A percentile compares a stretch with the other conserved stretches of the same genome.
phyloP scores from a whole-genome alignment of 2,329 filamentous ascomycete species.

The Trichoderma polysporum region DNA sequence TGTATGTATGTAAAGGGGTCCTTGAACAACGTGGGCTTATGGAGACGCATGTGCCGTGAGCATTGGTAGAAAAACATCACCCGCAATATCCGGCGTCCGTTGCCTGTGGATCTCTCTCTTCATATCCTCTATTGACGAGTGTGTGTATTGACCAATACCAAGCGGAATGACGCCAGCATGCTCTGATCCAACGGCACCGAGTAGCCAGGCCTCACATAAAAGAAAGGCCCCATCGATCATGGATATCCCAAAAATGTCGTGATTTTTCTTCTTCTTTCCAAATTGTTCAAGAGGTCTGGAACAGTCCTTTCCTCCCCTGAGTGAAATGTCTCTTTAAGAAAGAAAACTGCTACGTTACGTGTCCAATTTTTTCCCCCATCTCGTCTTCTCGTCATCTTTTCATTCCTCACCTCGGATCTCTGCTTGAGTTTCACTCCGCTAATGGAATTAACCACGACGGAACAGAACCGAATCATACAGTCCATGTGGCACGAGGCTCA shows the following conservation, averaged over 20 bases:
- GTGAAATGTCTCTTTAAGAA: neutral
- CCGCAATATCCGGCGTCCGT: too few species aligned
- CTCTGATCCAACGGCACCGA: neutral
- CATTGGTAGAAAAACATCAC: too few species aligned
- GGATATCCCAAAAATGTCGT: neutral
- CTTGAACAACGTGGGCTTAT: too few species aligned
- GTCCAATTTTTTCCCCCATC: neutral
- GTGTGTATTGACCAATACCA: neutral
- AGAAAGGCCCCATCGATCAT: neutral
- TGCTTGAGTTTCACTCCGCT: neutral
- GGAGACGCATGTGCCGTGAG: too few species aligned
- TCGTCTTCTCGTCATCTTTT: neutral
- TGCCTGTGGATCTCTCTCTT: neutral
- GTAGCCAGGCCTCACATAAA: too few species aligned
- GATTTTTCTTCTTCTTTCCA: neutral
- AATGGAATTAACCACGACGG: neutral
- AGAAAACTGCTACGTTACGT: neutral
- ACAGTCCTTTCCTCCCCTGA: neutral
- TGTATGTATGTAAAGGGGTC: too few species aligned
- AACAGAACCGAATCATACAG: neutral
- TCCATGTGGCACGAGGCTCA: neutral
- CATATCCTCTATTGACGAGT: too few species aligned
- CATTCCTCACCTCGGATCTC: neutral
- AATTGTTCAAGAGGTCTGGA: neutral
- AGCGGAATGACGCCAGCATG: neutral